These are phyloP conservation scores for Cercophora newfieldiana DNA, from an alignment of 495 filamentous ascomycete species.

Conservation along the genomic window DNA sequence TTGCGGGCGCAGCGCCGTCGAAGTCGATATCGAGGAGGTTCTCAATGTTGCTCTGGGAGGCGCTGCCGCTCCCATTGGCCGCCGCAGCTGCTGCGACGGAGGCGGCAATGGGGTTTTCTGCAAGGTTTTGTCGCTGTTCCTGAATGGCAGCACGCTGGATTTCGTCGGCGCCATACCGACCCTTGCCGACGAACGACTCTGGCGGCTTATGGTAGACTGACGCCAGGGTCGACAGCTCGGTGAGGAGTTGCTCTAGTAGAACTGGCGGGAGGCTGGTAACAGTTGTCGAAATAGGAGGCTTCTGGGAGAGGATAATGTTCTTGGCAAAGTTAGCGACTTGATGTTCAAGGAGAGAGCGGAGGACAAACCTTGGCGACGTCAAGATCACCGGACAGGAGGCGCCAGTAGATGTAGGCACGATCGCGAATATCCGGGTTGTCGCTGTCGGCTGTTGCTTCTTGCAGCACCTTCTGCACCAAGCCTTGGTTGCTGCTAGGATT, in stretches of 20 bases:
- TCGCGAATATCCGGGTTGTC: constrained; percentile 98
- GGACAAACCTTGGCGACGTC: constrained; percentile 71
- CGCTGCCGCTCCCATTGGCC: constrained; percentile 57
- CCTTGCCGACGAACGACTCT: constrained; percentile 93
- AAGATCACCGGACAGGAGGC: constrained; percentile 89
- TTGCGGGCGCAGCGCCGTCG: constrained; percentile 89
- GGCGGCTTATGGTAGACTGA: constrained; percentile 99
- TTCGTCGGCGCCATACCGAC: constrained; percentile 88
- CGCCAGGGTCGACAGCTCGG: constrained; percentile 90
- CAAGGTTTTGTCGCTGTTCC: constrained; percentile 87
- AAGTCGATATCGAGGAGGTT: constrained; percentile 98
- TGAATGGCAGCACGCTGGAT: constrained; percentile 96
- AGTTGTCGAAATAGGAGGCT: constrained; percentile 90
- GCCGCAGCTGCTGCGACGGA: constrained; percentile 69
- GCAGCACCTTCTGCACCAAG: constrained; percentile 89
- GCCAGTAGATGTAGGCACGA: constrained; percentile 97
- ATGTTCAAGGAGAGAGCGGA: background rate
- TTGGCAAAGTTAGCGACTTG: constrained; percentile 38
- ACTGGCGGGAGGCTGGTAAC: constrained; percentile 81
- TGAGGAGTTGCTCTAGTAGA: constrained; percentile 82
- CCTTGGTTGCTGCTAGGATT: constrained; percentile 85
- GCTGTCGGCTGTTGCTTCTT: constrained; percentile 87
- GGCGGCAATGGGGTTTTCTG: constrained; percentile 91
- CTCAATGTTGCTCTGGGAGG: constrained; percentile 76
- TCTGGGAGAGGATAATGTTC: constrained; percentile 89